A percentile compares a stretch with the other conserved stretches of the same genome.
Evolutionary conservation across 345 rosid species (phyloP).

Genomic region (Acer campestre): DNA sequence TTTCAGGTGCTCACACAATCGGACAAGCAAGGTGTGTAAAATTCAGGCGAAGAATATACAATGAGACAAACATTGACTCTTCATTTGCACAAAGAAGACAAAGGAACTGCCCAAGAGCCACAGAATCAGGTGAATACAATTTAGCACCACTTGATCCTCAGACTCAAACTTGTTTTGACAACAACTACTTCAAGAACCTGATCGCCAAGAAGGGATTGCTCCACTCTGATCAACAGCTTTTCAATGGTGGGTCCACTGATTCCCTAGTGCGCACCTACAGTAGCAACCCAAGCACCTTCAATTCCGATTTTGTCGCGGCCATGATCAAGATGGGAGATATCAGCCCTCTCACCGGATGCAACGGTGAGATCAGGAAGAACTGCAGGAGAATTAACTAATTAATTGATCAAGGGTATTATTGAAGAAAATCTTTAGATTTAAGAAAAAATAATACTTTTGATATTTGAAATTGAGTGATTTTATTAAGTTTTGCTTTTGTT

Average conservation of each 20-base stretch:
- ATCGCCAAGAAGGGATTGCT: conserved; percentile 64
- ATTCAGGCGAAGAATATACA: conserved; percentile 70
- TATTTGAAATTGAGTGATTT: not conserved
- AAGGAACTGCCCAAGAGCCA: conserved; percentile 49
- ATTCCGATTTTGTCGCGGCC: conserved; percentile 59
- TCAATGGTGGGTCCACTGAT: conserved; percentile 75
- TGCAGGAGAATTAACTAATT: conserved; percentile 65
- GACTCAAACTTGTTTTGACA: conserved; percentile 62
- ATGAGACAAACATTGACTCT: conserved; percentile 63
- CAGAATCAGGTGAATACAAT: conserved; percentile 56
- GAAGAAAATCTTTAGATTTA: not conserved
- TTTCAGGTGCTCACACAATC: conserved; percentile 70
- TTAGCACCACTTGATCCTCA: conserved; percentile 68
- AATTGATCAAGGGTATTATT: not conserved
- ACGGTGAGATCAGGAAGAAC: conserved; percentile 74
- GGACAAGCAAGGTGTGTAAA: conserved; percentile 72
- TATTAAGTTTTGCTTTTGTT: too few species aligned
- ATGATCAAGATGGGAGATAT: conserved; percentile 90
- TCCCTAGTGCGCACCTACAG: conserved; percentile 60
- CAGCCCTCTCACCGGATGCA: conserved; percentile 72
- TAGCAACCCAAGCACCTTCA: conserved; percentile 51
- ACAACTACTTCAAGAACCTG: conserved; percentile 71
- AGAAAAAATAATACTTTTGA: too few species aligned
- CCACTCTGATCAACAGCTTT: conserved; percentile 72
- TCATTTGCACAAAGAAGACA: conserved; percentile 53